Conservation (phyloP, 169 alveolate genomes). For the Babesia microti region DNA sequence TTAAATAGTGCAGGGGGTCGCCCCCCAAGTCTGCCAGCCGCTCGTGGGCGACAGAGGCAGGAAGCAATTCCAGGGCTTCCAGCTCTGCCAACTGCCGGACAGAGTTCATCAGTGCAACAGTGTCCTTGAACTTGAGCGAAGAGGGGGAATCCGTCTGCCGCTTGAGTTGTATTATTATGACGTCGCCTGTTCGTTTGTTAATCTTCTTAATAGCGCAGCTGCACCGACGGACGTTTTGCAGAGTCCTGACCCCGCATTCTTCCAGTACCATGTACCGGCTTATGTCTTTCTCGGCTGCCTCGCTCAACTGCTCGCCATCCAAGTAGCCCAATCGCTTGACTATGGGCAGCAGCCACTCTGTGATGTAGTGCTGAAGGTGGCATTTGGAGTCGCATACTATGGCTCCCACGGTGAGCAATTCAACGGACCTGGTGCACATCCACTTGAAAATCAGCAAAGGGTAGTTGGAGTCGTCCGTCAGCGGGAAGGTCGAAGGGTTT, state of each 20-base stretch:
- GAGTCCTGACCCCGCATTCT: slow-evolving; percentile 63
- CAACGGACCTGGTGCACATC: slow-evolving; percentile 58
- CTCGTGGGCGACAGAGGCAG: no score
- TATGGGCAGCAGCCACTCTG: slow-evolving; percentile 65
- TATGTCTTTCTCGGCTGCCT: slow-evolving; percentile 40
- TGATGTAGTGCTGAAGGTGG: slow-evolving; percentile 64
- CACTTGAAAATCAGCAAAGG: slow-evolving; percentile 68
- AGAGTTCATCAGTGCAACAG: slow-evolving; percentile 28
- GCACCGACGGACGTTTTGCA: slow-evolving; percentile 70
- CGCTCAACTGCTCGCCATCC: slow-evolving; percentile 20
- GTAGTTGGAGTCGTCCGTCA: slow-evolving; percentile 54
- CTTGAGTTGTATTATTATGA: slow-evolving; percentile 59
- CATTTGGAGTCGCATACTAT: slow-evolving; percentile 65
- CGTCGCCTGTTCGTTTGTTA: slow-evolving; percentile 67
- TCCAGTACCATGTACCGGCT: slow-evolving; percentile 52
- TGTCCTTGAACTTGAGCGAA: slow-evolving; percentile 39
- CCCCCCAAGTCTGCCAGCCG: no score
- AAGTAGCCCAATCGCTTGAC: slow-evolving; percentile 48
- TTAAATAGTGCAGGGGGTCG: no score
- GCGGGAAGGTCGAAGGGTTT: slow-evolving; percentile 45
- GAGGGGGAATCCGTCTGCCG: slow-evolving; percentile 51
- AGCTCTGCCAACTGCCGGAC: slow-evolving; percentile 33
- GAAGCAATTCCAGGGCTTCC: slow-evolving; percentile 42
- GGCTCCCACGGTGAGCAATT: slow-evolving; percentile 63
- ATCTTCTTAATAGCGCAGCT: slow-evolving; percentile 66